Conservation (phyloP, 2,329 filamentous ascomycete genomes). For the Fusarium nurragi region DNA sequence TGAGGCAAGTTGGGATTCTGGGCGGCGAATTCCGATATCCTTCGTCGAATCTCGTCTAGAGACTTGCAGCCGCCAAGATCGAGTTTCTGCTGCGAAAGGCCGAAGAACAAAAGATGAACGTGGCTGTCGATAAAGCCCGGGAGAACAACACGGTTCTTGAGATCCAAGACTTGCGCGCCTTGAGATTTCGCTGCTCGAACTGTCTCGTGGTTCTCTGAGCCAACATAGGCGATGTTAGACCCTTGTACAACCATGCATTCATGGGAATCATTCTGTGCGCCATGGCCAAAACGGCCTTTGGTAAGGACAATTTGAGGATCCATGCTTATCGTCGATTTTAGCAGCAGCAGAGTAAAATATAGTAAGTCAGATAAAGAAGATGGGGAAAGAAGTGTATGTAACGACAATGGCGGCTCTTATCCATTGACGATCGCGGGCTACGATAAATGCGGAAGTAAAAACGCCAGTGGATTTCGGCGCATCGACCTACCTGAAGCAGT, state of each 20-base stretch:
- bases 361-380: too few relatives aligned
- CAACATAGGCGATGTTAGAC: constrained; percentile 20
- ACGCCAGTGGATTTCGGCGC: too few relatives aligned
- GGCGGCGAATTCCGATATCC: constrained; percentile 53
- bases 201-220: background rate
- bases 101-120: constrained; percentile 60
- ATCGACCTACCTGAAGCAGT: too few relatives aligned
- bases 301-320: background rate
- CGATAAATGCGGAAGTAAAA: too few relatives aligned
- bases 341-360: too few relatives aligned
- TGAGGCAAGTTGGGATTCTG: constrained; percentile 54
- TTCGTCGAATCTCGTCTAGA: constrained; percentile 55
- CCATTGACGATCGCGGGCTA: too few relatives aligned
- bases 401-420: too few relatives aligned
- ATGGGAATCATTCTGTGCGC: background rate
- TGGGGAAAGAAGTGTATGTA: too few relatives aligned
- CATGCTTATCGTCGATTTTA: background rate
- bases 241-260: constrained; percentile 14
- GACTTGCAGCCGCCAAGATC: constrained; percentile 54
- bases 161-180: constrained; percentile 41
- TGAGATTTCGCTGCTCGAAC: constrained; percentile 4
- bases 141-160: constrained; percentile 49
- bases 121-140: constrained; percentile 64
- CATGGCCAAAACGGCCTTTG: background rate
- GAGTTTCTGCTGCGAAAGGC: constrained; percentile 59